phyloP scores from a whole-genome alignment of 176 grass and related monocot genomes.

The Olyra latifolia region DNA sequence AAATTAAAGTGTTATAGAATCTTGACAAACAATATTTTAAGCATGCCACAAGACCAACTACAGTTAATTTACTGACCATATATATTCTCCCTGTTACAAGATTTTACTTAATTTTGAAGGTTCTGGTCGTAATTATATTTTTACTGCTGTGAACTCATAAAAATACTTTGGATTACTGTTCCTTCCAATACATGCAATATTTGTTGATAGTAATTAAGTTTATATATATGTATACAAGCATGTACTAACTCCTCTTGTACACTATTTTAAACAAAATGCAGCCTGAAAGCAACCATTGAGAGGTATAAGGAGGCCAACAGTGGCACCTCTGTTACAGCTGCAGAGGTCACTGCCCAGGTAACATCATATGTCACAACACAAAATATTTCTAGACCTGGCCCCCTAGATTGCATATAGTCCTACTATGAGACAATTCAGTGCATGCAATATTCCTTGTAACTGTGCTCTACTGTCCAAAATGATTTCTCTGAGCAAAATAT shows the following conservation, averaged over 20 bases:
- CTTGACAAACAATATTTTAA: neutral
- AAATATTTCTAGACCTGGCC: conserved; percentile 15
- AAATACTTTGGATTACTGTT: neutral
- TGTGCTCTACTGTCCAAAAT: neutral
- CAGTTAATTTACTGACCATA: neutral
- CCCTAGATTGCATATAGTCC: neutral
- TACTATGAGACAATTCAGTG: neutral
- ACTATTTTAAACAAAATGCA: conserved; percentile 36
- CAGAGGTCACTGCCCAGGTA: conserved; percentile 86
- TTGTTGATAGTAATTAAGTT: neutral
- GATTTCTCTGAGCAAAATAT: conserved; percentile 21
- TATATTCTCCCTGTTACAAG: too few species aligned
- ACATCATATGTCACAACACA: conserved; percentile 37
- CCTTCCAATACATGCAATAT: neutral
- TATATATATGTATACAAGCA: neutral
- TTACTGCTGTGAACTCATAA: neutral
- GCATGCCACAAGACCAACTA: neutral
- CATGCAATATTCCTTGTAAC: conserved; percentile 36
- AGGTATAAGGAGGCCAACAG: conserved; percentile 85
- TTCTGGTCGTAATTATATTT: too few species aligned
- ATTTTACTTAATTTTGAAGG: neutral
- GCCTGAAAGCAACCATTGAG: conserved; percentile 85
- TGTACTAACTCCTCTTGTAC: neutral
- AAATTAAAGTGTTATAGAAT: neutral
- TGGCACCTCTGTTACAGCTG: conserved; percentile 58